A percentile compares a stretch with the other conserved stretches of the same genome.
phyloP scores from a whole-genome alignment of 148 eudicot species.

The Linanthus parryae region DNA sequence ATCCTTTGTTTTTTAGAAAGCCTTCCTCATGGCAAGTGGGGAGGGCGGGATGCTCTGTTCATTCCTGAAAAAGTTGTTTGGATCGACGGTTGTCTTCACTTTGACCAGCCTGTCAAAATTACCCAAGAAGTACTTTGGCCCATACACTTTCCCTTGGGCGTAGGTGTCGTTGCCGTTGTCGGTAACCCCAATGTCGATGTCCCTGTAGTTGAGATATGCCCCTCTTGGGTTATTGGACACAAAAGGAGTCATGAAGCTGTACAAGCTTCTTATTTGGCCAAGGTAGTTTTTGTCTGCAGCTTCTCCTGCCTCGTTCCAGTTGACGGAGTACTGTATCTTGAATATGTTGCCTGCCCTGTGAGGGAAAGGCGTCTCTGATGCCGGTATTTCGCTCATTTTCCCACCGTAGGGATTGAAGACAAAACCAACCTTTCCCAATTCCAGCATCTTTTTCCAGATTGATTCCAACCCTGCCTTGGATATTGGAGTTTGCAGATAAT shows the following conservation, averaged over 20 bases:
- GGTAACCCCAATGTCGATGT: too few species aligned
- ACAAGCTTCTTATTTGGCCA: background rate
- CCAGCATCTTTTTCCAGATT: background rate
- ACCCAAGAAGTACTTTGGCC: too few species aligned
- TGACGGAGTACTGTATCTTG: background rate
- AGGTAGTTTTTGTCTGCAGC: background rate
- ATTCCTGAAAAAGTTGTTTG: too few species aligned
- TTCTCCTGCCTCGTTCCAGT: background rate
- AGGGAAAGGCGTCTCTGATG: background rate
- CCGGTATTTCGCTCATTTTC: slow-evolving; percentile 4
- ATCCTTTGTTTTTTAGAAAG: too few species aligned
- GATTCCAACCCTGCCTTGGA: background rate
- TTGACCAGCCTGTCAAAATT: too few species aligned
- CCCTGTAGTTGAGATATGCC: background rate
- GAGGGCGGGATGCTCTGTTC: too few species aligned
- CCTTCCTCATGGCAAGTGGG: too few species aligned
- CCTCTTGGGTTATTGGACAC: background rate
- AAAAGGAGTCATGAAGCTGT: background rate
- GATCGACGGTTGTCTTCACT: too few species aligned
- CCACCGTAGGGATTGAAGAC: background rate
- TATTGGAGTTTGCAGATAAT: background rate
- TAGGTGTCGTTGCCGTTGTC: too few species aligned
- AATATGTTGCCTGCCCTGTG: background rate
- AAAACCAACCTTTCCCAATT: background rate
- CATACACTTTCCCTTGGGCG: too few species aligned